Base-by-base conservation (phyloP, 2,329 filamentous ascomycete species). In the Escovopsis sp. region DNA sequence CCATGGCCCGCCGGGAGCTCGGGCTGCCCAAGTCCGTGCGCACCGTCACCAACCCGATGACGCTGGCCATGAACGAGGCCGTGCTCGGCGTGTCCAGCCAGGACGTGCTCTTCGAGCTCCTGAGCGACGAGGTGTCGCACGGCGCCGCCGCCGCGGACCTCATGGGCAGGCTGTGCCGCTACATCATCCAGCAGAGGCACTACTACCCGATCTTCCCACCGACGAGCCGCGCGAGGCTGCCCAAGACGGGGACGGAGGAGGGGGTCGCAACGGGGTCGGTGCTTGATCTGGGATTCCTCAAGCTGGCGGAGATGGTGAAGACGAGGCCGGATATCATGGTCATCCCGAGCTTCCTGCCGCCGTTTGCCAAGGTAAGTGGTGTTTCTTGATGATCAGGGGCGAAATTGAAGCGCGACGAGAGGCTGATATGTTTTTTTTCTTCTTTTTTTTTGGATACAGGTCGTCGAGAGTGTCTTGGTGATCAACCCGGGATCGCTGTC, bases 161-260 rank as follows among this genome's bases (percentile, higher is more conserved):
- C 24, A 68, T 89, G 53, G 76, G 79, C 13, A 67, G 89, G n/a
- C 62, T 88, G 37, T 76, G 82, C 6, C 72, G 78, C 15, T 81
- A 91, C 50, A 60, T 98, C 14, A 75, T 98, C 43, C 83, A 94
- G 61, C 91, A 96, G 63, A 70, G 88, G 7, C 87, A 91, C 55
- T 96, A 88, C 60, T 86, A 86, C 53, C 91, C 91, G 0, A 63
- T 96, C 1, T 95, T 88, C 55, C 91, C 91, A 6, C 79, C 89
- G 0, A 72, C 79, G 11, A 77, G 82, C 39, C 71, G 87, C 39
- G 70, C 75, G 43, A 75, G 66, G 49, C 63, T 85, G 42, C 77
- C 80, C 27, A 81, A 73, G 56, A 76, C 76, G 1, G 78, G 77
- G 1, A 74, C 72, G 2, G 68, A 65, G 14, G 69, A 72, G 44